phyloP scores from a whole-genome alignment of 768 basidiomycete genomes.

The Tulasnella sp. region DNA sequence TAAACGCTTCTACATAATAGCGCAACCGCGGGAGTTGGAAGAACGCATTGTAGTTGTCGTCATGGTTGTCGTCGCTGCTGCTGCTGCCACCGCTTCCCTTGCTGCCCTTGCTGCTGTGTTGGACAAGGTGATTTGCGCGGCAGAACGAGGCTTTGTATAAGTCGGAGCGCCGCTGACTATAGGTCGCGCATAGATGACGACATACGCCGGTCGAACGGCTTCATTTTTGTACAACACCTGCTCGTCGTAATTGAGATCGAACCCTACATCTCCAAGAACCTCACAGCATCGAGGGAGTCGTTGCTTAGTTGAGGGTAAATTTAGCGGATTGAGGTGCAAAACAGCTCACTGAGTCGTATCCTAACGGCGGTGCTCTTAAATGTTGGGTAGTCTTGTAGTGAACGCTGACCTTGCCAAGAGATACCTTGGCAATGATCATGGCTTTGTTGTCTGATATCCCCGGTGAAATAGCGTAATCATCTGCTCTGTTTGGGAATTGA shows the following conservation, averaged over 20 bases:
- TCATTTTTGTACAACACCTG: constrained; percentile 18
- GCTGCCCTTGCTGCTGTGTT: background rate
- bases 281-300: background rate
- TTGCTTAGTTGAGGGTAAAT: background rate
- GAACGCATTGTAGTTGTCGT: background rate
- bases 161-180: background rate
- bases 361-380: background rate
- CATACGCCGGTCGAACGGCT: background rate
- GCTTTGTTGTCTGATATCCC: background rate
- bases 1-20: background rate
- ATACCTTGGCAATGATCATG: constrained; percentile 5
- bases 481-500: background rate
- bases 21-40: background rate
- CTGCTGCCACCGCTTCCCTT: background rate
- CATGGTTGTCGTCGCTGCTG: background rate
- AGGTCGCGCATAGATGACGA: background rate
- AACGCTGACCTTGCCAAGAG: background rate
- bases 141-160: too few relatives aligned
- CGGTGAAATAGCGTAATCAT: background rate
- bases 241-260: constrained; percentile 4
- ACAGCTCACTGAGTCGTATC: constrained; percentile 16
- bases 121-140: too few relatives aligned
- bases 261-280: background rate
- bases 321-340: too few relatives aligned
- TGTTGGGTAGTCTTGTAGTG: background rate